Evolutionary conservation across 1,284 basidiomycete species (phyloP).

Genomic region (Heterobasidion occidentale): DNA sequence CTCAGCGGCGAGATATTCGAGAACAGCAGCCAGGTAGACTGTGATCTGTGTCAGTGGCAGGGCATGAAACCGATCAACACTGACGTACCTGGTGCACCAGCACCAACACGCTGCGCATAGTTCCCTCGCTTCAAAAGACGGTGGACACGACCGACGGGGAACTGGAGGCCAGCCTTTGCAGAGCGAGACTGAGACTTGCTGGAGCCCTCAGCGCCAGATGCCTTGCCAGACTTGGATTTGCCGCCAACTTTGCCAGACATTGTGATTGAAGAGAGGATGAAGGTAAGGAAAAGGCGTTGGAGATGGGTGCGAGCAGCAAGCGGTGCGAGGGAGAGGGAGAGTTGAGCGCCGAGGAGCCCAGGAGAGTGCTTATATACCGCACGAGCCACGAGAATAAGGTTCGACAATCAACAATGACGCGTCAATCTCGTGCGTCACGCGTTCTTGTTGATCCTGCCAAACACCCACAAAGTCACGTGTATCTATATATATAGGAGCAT

Average conservation of each 20-base stretch:
- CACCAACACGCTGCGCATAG: slow-evolving; percentile 56
- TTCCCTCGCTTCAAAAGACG: slow-evolving; percentile 66
- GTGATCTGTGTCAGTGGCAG: slow-evolving; percentile 3
- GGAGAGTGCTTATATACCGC: background rate
- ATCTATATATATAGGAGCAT: slow-evolving; percentile 8
- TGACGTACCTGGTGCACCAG: slow-evolving; percentile 51
- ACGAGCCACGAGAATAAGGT: slow-evolving; percentile 8
- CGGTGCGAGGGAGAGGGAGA: background rate
- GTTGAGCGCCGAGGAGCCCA: background rate
- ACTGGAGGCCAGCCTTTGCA: slow-evolving; percentile 77
- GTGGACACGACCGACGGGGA: slow-evolving; percentile 77
- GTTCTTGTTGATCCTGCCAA: slow-evolving; percentile 4
- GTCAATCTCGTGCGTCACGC: slow-evolving; percentile 7
- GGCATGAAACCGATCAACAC: background rate
- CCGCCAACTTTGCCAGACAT: slow-evolving; percentile 1
- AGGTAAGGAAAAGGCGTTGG: background rate
- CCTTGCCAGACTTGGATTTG: slow-evolving; percentile 37
- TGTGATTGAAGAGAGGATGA: background rate
- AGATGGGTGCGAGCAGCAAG: background rate
- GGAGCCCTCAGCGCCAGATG: slow-evolving; percentile 33
- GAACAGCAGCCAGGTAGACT: slow-evolving; percentile 72
- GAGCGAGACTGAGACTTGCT: slow-evolving; percentile 69
- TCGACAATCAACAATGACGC: slow-evolving; percentile 12
- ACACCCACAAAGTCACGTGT: slow-evolving; percentile 10
- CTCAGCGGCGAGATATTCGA: slow-evolving; percentile 68